Conservation (phyloP, 2,329 filamentous ascomycete genomes). For the Botryotinia calthae region DNA sequence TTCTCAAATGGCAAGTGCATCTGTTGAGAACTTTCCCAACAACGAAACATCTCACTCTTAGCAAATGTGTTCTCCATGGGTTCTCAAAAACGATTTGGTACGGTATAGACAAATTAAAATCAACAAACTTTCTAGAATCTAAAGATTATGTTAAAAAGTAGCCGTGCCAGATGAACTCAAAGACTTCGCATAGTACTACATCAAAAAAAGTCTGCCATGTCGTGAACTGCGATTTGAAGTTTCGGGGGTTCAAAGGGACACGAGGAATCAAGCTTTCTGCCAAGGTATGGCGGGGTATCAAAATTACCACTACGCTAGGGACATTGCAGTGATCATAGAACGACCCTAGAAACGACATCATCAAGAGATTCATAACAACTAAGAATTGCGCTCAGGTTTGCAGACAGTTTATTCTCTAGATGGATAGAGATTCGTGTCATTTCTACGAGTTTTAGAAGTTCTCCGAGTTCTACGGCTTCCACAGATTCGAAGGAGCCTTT, state of each 20-base stretch:
- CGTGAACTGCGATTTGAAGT: background rate
- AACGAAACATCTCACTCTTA: background rate
- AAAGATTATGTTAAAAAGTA: background rate
- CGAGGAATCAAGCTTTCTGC: constrained; percentile 1
- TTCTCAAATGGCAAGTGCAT: background rate
- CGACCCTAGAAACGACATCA: background rate
- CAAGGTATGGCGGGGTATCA: background rate
- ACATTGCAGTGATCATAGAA: background rate
- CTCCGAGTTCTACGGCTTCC: background rate
- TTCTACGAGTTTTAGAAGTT: background rate
- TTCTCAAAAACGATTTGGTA: background rate
- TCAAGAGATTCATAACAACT: background rate
- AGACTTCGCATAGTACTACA: background rate
- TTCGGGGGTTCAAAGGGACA: background rate
- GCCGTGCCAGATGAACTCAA: background rate
- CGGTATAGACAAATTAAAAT: background rate
- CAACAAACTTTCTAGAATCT: background rate
- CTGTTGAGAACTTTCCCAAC: background rate
- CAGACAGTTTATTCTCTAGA: background rate
- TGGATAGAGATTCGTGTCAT: background rate
- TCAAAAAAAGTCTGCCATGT: background rate
- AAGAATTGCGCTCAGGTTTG: background rate
- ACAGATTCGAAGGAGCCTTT: background rate
- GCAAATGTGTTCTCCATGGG: background rate
- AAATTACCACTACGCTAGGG: background rate